Percentiles rank a stretch among this genome's conserved stretches.
phyloP scores from a whole-genome alignment of 2,329 filamentous ascomycete species.

The Talaromyces sp. region DNA sequence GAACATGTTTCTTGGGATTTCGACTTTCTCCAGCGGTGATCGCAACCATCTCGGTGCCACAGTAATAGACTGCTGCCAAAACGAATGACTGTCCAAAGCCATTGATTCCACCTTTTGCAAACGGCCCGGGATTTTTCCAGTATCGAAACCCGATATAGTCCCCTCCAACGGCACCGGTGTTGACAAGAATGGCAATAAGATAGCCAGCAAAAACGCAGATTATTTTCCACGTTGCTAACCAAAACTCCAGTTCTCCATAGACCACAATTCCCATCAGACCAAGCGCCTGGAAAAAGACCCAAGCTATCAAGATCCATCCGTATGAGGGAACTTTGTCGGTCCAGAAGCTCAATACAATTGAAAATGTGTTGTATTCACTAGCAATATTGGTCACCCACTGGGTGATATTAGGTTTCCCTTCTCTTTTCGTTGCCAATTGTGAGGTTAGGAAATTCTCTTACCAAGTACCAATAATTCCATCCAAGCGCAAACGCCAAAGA shows the following conservation, averaged over 20 bases:
- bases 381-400: slow-evolving; percentile 10
- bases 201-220: slow-evolving; percentile 28
- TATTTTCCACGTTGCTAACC: slow-evolving; percentile 29
- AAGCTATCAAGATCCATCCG: slow-evolving; percentile 37
- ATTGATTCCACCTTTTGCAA: slow-evolving; percentile 11
- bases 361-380: slow-evolving; percentile 34
- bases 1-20: slow-evolving; percentile 67
- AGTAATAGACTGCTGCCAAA: slow-evolving; percentile 32
- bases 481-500: slow-evolving; percentile 7
- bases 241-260: slow-evolving; percentile 45
- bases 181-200: slow-evolving; percentile 29
- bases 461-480: slow-evolving; percentile 26
- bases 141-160: slow-evolving; percentile 32
- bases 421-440: not conserved
- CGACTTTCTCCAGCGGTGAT: slow-evolving; percentile 42
- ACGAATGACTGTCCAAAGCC: slow-evolving; percentile 34
- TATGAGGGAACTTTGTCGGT: slow-evolving; percentile 31
- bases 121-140: slow-evolving; percentile 21
- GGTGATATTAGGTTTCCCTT: not conserved
- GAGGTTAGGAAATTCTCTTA: not conserved
- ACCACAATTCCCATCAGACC: slow-evolving; percentile 25
- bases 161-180: slow-evolving; percentile 31
- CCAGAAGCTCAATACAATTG: slow-evolving; percentile 34
- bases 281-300: slow-evolving; percentile 26
- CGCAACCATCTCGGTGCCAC: slow-evolving; percentile 34